Evolutionary conservation across 495 filamentous ascomycete genomes (phyloP), one percentile per base, ranked within the genome.

Genomic region (Penicillium crystallinum): DNA sequence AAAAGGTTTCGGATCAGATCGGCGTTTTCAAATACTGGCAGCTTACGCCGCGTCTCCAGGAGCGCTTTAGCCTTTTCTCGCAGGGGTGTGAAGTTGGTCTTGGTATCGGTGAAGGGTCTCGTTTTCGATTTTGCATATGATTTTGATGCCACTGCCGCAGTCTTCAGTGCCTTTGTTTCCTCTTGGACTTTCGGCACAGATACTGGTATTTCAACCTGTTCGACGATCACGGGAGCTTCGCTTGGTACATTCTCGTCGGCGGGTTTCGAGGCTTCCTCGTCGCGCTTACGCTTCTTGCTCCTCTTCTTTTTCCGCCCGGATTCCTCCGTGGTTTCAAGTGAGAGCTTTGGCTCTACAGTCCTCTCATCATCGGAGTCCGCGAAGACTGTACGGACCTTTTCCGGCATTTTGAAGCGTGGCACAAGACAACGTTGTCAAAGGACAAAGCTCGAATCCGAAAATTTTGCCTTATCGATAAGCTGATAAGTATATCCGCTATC

Each of bases 11-110:
- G 83, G 46, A 98, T 91, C 22, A 84, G 79, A 22, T 83, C 71
- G 46, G 81, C 84, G 52, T 88, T 78, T 1, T 74, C 62, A 81
- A 90, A 96, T 43, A 98, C 90, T 0, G 93, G 95, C 0, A 98
- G 77, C 4, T 78, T 78, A 61, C 86, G 77, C 10, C 84, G 76
- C 9, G 72, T 59, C 64, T 79, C 63, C 52, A 76, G 73, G 2
- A 88, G 68, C 1, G 58, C 58, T 35, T 68, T 66, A 21, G 79
- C 77, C 48, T 73, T 77, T 45, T 73, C 70, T 47, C 65, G 68
- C 8, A 81, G 58, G 12, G 66, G 63, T 7, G 56, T 43, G 54
- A 66, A 71, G 23, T 67, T 66, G 41, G 51, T 55, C 44, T 67
- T 67, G 31, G 46, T 56, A 33, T 64, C 59, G 38, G 46, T 35